Base-by-base conservation (phyloP, 208 protist genomes). In the Trypanosoma congolense region DNA sequence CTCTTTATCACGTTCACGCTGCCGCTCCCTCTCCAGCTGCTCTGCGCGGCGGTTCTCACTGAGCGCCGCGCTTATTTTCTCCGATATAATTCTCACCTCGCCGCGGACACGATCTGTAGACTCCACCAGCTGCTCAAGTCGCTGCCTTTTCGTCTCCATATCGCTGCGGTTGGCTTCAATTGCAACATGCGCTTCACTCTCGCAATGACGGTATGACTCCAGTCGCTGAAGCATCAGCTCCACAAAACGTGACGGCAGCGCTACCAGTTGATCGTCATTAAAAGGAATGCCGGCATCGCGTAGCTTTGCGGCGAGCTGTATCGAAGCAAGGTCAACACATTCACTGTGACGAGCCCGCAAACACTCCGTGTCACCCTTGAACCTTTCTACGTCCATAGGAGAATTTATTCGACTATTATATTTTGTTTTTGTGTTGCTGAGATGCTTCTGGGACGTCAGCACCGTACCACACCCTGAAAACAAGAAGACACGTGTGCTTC, bases 331-430 rank as follows among this genome's bases (percentile, higher is more conserved):
- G 61, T 83, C 81, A 12, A 89, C 64, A 44, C 53, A 75, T 62
- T 89, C 82, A 30, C 82, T 89, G 24, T 81, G 77, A 10, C 82
- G 82, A 26, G 77, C 73, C 2, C 82, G 77, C 5, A 70, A 57
- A 6, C 71, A 67, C 56, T 89, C 77, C 22, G 70, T 54, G 50
- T 85, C 73, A 6, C 73, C 50, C 36, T 33, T 63, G 10, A 70
- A 57, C 14, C 28, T 3, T 29, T 70, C 59, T 12, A 61, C 62
- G 30, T 77, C n/a, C n/a, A n/a, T n/a, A n/a, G n/a, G n/a, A n/a
- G n/a, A n/a, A n/a, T n/a, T n/a, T n/a, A n/a, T n/a, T n/a, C n/a
- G n/a, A n/a, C n/a, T n/a, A n/a, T n/a, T n/a, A n/a, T n/a, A n/a
- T n/a, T n/a, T n/a, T n/a, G n/a, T n/a, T n/a, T n/a, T n/a, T n/a